Evolutionary conservation across 148 eudicot species (phyloP).

Genomic region (Fallopia convolvulus): DNA sequence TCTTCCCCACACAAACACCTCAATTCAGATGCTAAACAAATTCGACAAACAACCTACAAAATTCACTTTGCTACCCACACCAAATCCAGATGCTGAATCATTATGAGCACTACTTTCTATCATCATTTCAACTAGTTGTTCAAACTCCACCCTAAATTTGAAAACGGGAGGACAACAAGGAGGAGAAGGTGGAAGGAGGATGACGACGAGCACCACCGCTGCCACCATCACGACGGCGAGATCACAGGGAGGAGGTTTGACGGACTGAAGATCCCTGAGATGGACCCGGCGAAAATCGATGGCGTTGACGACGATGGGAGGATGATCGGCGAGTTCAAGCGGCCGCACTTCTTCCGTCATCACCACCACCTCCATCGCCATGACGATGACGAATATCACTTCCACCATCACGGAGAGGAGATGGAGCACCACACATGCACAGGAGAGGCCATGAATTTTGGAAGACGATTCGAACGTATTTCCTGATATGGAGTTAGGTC

Average conservation of each 20-base stretch:
- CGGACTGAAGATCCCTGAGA: not conserved
- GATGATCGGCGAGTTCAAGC: conserved; percentile 7
- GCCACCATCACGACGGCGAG: not conserved
- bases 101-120: conserved; percentile 21
- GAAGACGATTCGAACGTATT: not conserved
- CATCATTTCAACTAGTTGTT: conserved; percentile 60
- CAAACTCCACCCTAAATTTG: conserved; percentile 73
- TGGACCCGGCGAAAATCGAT: not conserved
- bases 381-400: not conserved
- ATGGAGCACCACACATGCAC: conserved; percentile 10
- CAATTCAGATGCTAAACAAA: conserved; percentile 81
- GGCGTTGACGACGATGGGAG: not conserved
- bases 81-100: conserved; percentile 14
- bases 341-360: conserved; percentile 5
- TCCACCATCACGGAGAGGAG: not conserved
- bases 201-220: not conserved
- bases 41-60: conserved; percentile 77
- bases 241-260: not conserved
- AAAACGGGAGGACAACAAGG: too few species aligned
- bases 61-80: conserved; percentile 30
- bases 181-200: too few species aligned
- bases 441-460: not conserved
- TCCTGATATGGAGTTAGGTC: too few species aligned
- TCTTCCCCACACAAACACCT: conserved; percentile 82
- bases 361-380: conserved; percentile 7